Evolutionary conservation across 2,329 filamentous ascomycete species (phyloP).

Genomic region (Exophiala mesophila): DNA sequence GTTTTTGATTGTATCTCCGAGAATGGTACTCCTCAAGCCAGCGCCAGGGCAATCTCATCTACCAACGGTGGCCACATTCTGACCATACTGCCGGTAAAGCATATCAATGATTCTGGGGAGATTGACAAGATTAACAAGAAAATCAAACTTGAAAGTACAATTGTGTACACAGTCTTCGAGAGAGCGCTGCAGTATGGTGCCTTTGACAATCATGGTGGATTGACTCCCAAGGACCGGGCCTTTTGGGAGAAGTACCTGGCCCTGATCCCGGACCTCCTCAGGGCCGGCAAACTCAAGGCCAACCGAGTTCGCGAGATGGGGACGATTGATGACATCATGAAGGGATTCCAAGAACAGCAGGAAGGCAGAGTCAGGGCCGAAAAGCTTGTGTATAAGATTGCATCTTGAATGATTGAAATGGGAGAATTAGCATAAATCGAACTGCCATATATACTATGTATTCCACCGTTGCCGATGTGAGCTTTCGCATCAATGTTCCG

Average conservation of each 20-base stretch:
- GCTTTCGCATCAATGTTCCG: no score
- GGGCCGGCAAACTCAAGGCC: constrained; percentile 1
- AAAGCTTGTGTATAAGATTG: constrained; percentile 2
- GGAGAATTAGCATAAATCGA: no score
- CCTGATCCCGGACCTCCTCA: neutral
- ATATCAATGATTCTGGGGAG: neutral
- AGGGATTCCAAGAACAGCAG: constrained; percentile 2
- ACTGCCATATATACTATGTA: no score
- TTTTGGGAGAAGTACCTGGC: constrained; percentile 4
- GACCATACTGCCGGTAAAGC: neutral
- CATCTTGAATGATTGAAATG: no score
- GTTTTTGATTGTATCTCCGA: constrained; percentile 4
- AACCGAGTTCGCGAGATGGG: constrained; percentile 1
- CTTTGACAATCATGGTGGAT: neutral
- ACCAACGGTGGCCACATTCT: constrained; percentile 1
- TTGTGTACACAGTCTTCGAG: constrained; percentile 5
- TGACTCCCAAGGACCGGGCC: constrained; percentile 1
- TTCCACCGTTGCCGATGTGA: no score
- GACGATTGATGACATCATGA: neutral
- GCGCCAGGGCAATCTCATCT: neutral
- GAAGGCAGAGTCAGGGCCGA: constrained; percentile 1
- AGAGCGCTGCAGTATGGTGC: constrained; percentile 1
- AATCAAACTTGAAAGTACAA: neutral
- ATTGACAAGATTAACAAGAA: neutral
- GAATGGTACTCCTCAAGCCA: neutral